Evolutionary conservation across 345 rosid species (phyloP).

Genomic region (Fremontodendron californicum): DNA sequence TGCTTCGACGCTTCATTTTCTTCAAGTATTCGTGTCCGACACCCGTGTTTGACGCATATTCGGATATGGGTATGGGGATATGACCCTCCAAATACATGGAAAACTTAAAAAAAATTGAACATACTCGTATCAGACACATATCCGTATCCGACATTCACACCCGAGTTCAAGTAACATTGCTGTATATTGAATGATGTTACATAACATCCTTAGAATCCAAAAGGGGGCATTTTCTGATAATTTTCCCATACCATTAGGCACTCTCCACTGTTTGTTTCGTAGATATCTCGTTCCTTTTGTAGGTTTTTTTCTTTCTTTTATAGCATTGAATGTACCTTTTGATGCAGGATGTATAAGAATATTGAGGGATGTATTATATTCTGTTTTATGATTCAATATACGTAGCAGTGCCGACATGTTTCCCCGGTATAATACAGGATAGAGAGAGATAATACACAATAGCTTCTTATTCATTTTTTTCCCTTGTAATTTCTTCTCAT

Average conservation of each 20-base stretch:
- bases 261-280: background rate
- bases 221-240: background rate
- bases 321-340: background rate
- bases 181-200: too few species aligned
- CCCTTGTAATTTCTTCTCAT: background rate
- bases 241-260: background rate
- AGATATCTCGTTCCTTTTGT: too few species aligned
- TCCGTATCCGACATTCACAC: too few species aligned
- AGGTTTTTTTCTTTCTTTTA: background rate
- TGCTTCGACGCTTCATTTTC: too few species aligned
- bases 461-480: background rate
- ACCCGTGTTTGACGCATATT: too few species aligned
- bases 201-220: background rate
- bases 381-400: background rate
- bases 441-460: background rate
- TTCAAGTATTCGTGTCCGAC: too few species aligned
- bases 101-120: too few species aligned
- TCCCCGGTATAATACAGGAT: background rate
- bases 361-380: background rate
- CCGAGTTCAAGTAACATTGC: too few species aligned
- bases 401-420: background rate
- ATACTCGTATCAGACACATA: too few species aligned
- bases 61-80: too few species aligned
- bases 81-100: too few species aligned
- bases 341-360: background rate